Percentiles rank a stretch among this genome's conserved stretches.
These are phyloP conservation scores for Aspergillus conjunctus DNA, from an alignment of 495 filamentous ascomycete genomes.

Conservation along the genomic window DNA sequence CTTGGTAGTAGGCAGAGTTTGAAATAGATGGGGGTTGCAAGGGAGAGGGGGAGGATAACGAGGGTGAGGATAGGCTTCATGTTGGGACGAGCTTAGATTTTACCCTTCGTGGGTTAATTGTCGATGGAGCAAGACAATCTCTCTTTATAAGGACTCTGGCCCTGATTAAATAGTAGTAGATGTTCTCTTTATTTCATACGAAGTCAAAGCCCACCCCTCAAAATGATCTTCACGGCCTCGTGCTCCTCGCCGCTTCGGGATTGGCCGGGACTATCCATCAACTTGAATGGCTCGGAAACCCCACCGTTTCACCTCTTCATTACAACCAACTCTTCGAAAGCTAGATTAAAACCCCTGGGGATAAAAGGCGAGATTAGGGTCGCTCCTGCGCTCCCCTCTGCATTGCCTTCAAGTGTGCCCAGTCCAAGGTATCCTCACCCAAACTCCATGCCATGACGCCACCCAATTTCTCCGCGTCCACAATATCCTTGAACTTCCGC, in stretches of 20 bases:
- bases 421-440: constrained; percentile 67
- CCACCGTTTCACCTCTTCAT: background rate
- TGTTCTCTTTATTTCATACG: background rate
- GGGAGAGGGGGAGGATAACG: background rate
- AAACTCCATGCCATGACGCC: constrained; percentile 76
- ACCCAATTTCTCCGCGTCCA: constrained; percentile 60
- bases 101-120: background rate
- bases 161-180: background rate
- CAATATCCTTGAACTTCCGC: constrained; percentile 64
- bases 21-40: constrained; percentile 3
- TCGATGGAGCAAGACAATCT: background rate
- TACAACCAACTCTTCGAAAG: background rate
- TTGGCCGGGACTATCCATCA: constrained; percentile 14
- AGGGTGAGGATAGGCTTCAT: background rate
- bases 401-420: constrained; percentile 60
- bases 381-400: constrained; percentile 44
- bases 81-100: background rate
- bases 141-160: background rate
- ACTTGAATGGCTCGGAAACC: background rate
- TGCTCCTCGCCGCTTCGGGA: constrained; percentile 12
- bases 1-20: background rate
- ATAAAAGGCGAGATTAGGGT: background rate
- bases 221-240: constrained; percentile 11
- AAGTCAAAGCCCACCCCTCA: background rate
- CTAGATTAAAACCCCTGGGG: background rate